Percentiles rank a stretch among this genome's conserved stretches.
These are phyloP conservation scores for Tirmania nivea DNA, from an alignment of 495 filamentous ascomycete species.

Conservation along the genomic window DNA sequence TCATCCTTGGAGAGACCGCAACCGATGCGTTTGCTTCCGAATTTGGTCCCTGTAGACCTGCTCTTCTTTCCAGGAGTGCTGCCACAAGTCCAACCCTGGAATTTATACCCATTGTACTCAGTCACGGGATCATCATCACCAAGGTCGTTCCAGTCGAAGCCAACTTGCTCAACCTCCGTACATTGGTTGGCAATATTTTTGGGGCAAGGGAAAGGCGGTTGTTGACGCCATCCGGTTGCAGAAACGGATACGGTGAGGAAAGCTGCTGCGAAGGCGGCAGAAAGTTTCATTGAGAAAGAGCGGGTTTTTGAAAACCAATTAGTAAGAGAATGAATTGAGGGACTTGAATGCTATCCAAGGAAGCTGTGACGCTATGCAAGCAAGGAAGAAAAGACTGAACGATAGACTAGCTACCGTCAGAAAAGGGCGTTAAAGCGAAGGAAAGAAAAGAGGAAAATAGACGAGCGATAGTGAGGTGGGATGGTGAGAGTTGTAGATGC, in stretches of 20 bases:
- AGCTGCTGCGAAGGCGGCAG: conserved; percentile 30
- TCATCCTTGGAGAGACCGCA: conserved; percentile 28
- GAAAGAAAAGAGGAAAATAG: too few species aligned
- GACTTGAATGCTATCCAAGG: too few species aligned
- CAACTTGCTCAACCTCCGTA: conserved; percentile 37
- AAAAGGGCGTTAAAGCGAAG: too few species aligned
- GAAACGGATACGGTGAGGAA: background rate
- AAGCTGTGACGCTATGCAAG: too few species aligned
- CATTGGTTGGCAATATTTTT: conserved; percentile 59
- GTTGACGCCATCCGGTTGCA: conserved; percentile 29
- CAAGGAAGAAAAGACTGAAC: too few species aligned
- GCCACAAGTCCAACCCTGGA: conserved; percentile 46
- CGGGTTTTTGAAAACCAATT: too few species aligned
- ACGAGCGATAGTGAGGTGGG: too few species aligned
- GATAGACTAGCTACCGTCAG: too few species aligned
- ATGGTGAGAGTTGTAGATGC: too few species aligned
- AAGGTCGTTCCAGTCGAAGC: conserved; percentile 52
- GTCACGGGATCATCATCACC: conserved; percentile 34
- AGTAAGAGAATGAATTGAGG: too few species aligned
- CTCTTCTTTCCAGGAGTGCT: conserved; percentile 32
- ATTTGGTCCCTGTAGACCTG: conserved; percentile 25
- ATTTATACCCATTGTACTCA: conserved; percentile 48
- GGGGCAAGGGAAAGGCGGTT: conserved; percentile 42
- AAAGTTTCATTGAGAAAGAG: conserved; percentile 24
- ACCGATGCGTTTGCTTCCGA: conserved; percentile 40